phyloP scores from a whole-genome alignment of 495 filamentous ascomycete genomes.

The Pyrenula aspistea region DNA sequence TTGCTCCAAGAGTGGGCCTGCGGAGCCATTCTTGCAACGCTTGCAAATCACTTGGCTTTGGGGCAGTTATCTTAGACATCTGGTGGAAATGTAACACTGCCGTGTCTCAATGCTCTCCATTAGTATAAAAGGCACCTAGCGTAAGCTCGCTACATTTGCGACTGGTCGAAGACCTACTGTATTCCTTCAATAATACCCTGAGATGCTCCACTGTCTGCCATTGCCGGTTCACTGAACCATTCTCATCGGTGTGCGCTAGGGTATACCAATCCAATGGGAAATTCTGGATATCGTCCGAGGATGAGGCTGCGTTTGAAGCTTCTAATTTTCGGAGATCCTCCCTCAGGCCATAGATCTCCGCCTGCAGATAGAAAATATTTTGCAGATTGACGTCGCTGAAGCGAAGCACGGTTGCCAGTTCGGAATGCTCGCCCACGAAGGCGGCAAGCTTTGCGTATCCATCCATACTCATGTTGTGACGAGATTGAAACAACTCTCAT shows the following conservation, averaged over 20 bases:
- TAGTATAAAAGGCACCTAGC: too few species aligned
- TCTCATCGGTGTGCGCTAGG: not conserved
- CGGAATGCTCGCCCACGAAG: slow-evolving; percentile 11
- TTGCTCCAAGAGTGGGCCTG: not conserved
- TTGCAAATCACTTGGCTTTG: not conserved
- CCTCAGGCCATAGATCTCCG: slow-evolving; percentile 14
- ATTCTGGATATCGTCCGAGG: not conserved
- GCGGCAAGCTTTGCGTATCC: not conserved
- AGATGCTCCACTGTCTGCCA: not conserved
- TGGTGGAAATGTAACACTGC: not conserved
- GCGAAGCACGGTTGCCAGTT: slow-evolving; percentile 13
- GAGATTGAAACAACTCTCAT: too few species aligned
- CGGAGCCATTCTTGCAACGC: not conserved
- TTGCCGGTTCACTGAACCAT: not conserved
- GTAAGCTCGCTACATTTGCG: too few species aligned
- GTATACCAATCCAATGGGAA: not conserved
- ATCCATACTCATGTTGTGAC: too few species aligned
- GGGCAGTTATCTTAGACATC: not conserved
- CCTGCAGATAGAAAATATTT: slow-evolving; percentile 18
- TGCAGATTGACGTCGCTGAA: slow-evolving; percentile 13
- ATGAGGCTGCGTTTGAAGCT: not conserved
- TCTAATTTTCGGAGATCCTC: slow-evolving; percentile 13
- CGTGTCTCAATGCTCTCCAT: not conserved
- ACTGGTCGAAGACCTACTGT: not conserved
- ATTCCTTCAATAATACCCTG: not conserved